phyloP scores from a whole-genome alignment of 768 basidiomycete species.

The Termitomyces sp. region DNA sequence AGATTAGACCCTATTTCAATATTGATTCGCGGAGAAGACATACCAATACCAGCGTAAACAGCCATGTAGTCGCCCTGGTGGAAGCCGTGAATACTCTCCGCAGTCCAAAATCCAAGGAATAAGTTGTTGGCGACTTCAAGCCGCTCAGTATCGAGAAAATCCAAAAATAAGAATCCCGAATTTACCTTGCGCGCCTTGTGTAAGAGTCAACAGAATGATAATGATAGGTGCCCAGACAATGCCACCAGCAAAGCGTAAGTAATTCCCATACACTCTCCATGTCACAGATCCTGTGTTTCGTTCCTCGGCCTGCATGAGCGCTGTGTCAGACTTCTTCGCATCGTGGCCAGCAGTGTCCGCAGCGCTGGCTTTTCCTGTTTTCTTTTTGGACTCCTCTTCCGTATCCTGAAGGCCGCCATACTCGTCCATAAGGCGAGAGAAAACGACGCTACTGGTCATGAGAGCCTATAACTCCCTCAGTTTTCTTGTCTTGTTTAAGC shows the following conservation, averaged over 20 bases:
- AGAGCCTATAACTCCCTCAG: slow-evolving; percentile 35
- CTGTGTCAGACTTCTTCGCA: slow-evolving; percentile 25
- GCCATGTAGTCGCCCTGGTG: slow-evolving; percentile 68
- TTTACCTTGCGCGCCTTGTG: slow-evolving; percentile 51
- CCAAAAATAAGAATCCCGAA: background rate
- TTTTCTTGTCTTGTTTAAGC: background rate
- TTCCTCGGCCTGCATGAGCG: slow-evolving; percentile 56
- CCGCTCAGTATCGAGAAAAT: background rate
- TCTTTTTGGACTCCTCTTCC: slow-evolving; percentile 28
- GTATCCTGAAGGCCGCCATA: slow-evolving; percentile 42
- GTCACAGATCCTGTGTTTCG: slow-evolving; percentile 51
- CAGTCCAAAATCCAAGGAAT: slow-evolving; percentile 75
- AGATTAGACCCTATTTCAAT: background rate
- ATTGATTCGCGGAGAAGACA: slow-evolving; percentile 4
- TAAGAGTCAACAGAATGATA: slow-evolving; percentile 37
- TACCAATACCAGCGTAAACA: slow-evolving; percentile 46
- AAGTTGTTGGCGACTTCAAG: slow-evolving; percentile 58
- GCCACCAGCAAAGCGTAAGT: slow-evolving; percentile 47
- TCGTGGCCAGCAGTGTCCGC: slow-evolving; percentile 7
- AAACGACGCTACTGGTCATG: slow-evolving; percentile 39
- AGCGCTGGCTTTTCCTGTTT: slow-evolving; percentile 3
- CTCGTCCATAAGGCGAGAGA: slow-evolving; percentile 54
- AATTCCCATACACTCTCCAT: slow-evolving; percentile 47
- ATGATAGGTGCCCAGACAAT: slow-evolving; percentile 47
- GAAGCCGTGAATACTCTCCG: slow-evolving; percentile 51